Evolutionary conservation across 352 stramenopile species (phyloP), one percentile per base, ranked within the genome.

Genomic region (Phytophthora aleatoria): DNA sequence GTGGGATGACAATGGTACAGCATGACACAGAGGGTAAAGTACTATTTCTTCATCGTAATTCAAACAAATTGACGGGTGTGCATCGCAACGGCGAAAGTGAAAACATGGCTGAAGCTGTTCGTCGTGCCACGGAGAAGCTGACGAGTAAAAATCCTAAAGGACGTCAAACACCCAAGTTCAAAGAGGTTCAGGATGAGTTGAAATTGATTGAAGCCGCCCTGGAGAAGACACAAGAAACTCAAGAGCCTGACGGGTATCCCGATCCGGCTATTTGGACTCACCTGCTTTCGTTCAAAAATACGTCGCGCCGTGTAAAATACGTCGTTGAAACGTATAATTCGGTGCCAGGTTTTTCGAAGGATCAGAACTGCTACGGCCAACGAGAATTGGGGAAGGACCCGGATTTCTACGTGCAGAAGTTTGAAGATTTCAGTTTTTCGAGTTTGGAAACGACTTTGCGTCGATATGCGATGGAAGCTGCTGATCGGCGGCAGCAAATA

Each of bases 231-330:
- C 8, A 33, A 1, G 42, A 36, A 20, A 12, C 52, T 7, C 16
- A 27, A 16, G 48, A 49, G 13, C 2, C 45, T 15, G 71, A 71
- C 58, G 39, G 67, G 47, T 71, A 71, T 43, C 60, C 69, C 16
- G 77, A 85, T 26, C 79, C 77, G 2, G 61, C 62, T 6, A 74
- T 90, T 57, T 85, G 81, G 75, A 90, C 81, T 4, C 79, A 90
- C 45, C 50, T 92, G 42, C 56, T 87, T 56, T 73, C 80, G n/a
- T 81, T 91, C 67, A 79, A 82, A 49, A 69, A 61, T 8, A 77
- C 64, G 7, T 73, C 69, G 0, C 52, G 49, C 3, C 64, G 67
- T 1, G 45, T 30, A 15, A 66, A 84, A 42, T 89, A 83, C 57
- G 49, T 66, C 16, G 73, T 89, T 41, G 74, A 87, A 41, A 85